Evolutionary conservation across 805 yeast genomes (phyloP).

Genomic region (Metschnikowia rubicola): DNA sequence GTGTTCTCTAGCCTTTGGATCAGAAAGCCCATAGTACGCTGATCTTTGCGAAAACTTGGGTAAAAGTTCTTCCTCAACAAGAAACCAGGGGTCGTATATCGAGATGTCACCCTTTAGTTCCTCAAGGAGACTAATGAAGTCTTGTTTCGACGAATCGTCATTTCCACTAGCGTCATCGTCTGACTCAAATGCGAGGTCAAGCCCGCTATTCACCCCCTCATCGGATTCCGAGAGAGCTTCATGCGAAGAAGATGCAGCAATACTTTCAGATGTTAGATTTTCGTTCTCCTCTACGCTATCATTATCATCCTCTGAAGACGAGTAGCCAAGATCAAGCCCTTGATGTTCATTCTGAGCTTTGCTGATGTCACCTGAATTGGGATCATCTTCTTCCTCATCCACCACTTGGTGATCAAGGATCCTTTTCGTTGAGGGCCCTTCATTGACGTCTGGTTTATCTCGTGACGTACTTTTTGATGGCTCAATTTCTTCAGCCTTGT

Average conservation of each 20-base stretch:
- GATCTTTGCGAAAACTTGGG: constrained; percentile 26
- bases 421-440: no score
- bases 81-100: constrained; percentile 35
- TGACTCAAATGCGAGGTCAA: constrained; percentile 15
- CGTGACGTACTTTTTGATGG: no score
- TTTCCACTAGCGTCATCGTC: constrained; percentile 13
- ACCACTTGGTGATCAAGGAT: no score
- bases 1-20: constrained; percentile 14
- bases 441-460: no score
- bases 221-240: background rate
- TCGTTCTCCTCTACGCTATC: background rate
- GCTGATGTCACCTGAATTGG: background rate
- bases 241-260: background rate
- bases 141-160: constrained; percentile 3
- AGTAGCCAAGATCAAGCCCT: constrained; percentile 22
- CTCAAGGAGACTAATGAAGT: constrained; percentile 28
- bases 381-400: background rate
- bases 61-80: constrained; percentile 36
- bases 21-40: constrained; percentile 25
- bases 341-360: background rate
- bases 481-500: no score
- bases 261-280: background rate
- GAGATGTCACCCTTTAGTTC: constrained; percentile 24
- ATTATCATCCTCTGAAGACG: constrained; percentile 3
- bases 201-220: constrained; percentile 10